Evolutionary conservation across 2,329 filamentous ascomycete species (phyloP), one percentile per base, ranked within the genome.

Genomic region (Ascosphaera apis): DNA sequence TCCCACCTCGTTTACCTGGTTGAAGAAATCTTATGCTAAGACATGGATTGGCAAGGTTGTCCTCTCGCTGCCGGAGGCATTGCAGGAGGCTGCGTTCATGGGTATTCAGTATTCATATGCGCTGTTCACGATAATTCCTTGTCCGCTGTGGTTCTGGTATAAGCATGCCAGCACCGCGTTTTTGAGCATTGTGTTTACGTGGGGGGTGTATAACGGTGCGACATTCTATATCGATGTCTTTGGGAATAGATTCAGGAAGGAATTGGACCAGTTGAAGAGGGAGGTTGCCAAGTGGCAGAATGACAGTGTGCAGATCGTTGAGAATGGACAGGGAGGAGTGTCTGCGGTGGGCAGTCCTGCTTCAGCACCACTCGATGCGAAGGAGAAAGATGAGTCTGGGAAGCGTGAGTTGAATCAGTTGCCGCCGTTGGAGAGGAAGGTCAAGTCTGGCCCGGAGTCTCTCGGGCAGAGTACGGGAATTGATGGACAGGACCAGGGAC

Each of bases 181-280:
- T 56, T 63, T 98, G 33, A 63, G 76, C 37, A 58, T 69, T 2
- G 73, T 98, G n/a, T 95, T 98, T 50, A 65, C 72, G 31, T 93
- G 84, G 83, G 91, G 81, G 46, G 77, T 93, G 38, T 91, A 93
- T 61, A 98, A 98, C 47, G 88, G 88, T 21, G 82, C 88, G 13
- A 95, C 84, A 0, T 98, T 79, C 55, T 98, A 98, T 56, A 95
- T 98, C 49, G 88, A 98, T 47, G 81, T 95, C 1, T 98, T 95
- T 52, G 88, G 91, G 37, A 91, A 80, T 48, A 72, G 84, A 2
- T 95, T 98, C 63, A 82, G 98, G 61, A 92, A 86, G 51, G 88
- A 98, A 54, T 65, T 98, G 9, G 84, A 98, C 52, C 68, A 76
- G 36, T 68, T 98, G 58, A 84, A 78, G 56, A 71, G 71, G 37